Evolutionary conservation across 805 yeast species (phyloP).

Genomic region (Saccharomycopsis sp.): DNA sequence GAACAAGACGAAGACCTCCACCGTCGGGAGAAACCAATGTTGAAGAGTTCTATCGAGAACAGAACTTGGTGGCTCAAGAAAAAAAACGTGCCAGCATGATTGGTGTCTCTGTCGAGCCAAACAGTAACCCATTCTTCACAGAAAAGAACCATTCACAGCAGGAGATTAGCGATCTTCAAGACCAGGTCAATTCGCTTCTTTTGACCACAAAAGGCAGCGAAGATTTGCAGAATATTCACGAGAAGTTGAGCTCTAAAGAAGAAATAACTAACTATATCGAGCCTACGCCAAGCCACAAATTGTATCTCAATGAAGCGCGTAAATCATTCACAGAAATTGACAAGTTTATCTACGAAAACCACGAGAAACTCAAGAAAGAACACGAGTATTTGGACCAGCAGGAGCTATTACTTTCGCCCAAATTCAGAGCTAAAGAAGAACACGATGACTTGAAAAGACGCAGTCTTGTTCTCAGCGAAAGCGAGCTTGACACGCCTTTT

Average conservation of each 20-base stretch:
- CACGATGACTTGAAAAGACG: conserved; percentile 13
- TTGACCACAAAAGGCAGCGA: neutral
- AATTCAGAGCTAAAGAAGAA: conserved; percentile 9
- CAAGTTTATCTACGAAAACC: conserved; percentile 8
- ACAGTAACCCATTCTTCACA: neutral
- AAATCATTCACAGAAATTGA: conserved; percentile 8
- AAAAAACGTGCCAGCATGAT: neutral
- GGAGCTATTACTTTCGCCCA: conserved; percentile 12
- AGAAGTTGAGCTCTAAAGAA: neutral
- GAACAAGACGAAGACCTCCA: neutral
- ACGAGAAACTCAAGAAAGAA: conserved; percentile 6
- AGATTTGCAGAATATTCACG: neutral
- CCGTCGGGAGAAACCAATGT: neutral
- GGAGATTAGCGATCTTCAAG: neutral
- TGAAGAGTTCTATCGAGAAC: neutral
- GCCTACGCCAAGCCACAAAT: neutral
- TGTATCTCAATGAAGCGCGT: neutral
- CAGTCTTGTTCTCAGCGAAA: conserved; percentile 6
- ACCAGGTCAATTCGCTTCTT: neutral
- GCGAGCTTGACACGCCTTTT: neutral
- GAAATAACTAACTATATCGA: neutral
- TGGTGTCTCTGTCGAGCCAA: neutral
- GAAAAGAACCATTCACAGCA: neutral
- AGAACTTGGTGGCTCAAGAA: neutral
- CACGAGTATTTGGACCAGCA: conserved; percentile 16